Evolutionary conservation across 2,329 filamentous ascomycete species (phyloP).

Genomic region (Seiridium cupressi): DNA sequence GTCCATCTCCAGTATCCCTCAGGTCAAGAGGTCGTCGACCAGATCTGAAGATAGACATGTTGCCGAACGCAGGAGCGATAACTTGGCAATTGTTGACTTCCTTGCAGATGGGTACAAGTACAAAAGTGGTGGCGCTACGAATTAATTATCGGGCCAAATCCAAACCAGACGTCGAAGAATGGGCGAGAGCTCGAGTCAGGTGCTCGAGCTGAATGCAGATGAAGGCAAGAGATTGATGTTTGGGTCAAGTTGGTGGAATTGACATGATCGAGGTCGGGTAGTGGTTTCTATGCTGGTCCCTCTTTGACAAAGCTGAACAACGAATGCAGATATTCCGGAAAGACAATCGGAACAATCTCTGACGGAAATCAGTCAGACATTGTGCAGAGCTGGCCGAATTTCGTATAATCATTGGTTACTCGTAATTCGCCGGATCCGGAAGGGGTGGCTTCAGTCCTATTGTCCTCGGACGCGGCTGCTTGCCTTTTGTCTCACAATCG

Average conservation of each 20-base stretch:
- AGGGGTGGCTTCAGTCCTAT: not conserved
- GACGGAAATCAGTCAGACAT: not conserved
- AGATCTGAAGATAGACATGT: not conserved
- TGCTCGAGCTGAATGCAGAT: not conserved
- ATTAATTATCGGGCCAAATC: not conserved
- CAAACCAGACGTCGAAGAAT: not conserved
- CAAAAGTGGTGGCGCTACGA: not conserved
- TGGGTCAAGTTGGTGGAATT: not conserved
- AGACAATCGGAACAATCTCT: not conserved
- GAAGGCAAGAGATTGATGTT: not conserved
- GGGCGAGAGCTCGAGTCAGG: too few relatives aligned
- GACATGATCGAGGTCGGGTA: not conserved
- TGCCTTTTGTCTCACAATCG: not conserved
- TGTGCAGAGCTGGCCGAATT: not conserved
- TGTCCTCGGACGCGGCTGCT: not conserved
- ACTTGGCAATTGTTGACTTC: not conserved
- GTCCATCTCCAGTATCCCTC: not conserved
- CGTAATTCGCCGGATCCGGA: not conserved
- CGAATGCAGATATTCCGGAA: not conserved
- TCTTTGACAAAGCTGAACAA: not conserved
- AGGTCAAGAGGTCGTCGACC: not conserved
- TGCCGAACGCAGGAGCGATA: not conserved
- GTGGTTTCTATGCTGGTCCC: not conserved
- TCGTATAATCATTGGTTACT: not conserved
- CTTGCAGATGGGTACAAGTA: not conserved